Percentiles rank a stretch among this genome's conserved stretches.
Evolutionary conservation across 345 rosid species (phyloP).

Genomic region (Brassica incana): DNA sequence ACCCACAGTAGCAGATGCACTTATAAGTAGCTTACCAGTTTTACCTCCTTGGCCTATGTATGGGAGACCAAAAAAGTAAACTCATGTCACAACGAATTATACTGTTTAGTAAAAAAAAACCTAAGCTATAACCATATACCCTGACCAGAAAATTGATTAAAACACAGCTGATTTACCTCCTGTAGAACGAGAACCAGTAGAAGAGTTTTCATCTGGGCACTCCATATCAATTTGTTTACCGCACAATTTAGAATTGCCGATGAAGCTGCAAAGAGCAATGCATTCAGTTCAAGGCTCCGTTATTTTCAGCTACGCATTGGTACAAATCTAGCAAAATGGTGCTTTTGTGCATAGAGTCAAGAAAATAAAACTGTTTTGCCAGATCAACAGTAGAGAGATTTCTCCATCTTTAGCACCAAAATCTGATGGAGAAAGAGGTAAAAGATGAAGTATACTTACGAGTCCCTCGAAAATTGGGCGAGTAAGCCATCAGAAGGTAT

Average conservation of each 20-base stretch:
- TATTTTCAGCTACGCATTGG: constrained; percentile 3
- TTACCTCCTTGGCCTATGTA: constrained; percentile 64
- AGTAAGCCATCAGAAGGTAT: constrained; percentile 83
- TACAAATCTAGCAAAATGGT: constrained; percentile 12
- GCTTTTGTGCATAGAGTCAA: not conserved
- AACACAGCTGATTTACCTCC: constrained; percentile 48
- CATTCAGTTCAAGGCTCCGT: constrained; percentile 9
- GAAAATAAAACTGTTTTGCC: not conserved
- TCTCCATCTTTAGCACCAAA: constrained; percentile 12
- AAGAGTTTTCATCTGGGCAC: constrained; percentile 52
- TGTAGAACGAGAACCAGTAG: constrained; percentile 50
- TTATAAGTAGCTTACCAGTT: constrained; percentile 74
- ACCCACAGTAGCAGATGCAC: constrained; percentile 97
- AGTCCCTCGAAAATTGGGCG: constrained; percentile 53
- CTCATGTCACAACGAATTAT: constrained; percentile 7
- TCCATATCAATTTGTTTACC: constrained; percentile 68
- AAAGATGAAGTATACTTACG: constrained; percentile 54
- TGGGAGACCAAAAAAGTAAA: constrained; percentile 19
- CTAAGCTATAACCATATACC: constrained; percentile 5
- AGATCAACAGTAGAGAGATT: not conserved
- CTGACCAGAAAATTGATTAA: constrained; percentile 11
- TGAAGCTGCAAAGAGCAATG: constrained; percentile 55
- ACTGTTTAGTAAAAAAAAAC: constrained; percentile 4
- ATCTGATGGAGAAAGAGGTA: not conserved
- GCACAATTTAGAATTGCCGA: constrained; percentile 76